Base-by-base conservation (phyloP, 257 asterid genomes). In the Rauvolfia tetraphylla region DNA sequence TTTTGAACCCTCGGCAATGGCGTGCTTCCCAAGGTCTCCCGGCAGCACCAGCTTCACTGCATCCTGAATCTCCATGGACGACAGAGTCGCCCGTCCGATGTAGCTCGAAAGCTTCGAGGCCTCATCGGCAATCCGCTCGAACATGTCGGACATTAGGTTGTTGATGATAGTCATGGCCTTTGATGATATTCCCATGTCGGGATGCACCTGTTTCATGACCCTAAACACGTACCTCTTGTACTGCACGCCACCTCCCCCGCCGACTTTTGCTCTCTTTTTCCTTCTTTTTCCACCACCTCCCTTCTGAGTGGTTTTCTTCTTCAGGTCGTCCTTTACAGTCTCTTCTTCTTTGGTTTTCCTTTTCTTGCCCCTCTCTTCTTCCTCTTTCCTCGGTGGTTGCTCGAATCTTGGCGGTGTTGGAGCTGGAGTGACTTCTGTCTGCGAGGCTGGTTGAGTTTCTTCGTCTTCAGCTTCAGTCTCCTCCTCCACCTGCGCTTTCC, bases 131-230 rank as follows among this genome's bases (percentile, higher is more conserved):
- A 94, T 68, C 82, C 89, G 78, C 87, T 92, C 97, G 75, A 91
- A 92, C 92, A 94, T 89, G 36, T 94, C 96, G 6, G 61, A 48
- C 93, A 92, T 90, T 83, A 88, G n/a, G 72, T 91, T 94, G 76
- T 91, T 85, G 1, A 92, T 36, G 0, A 92, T 71, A 57, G 89
- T 84, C 96, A 94, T 94, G 1, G 97, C 96, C 79, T 84, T 89
- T 0, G 90, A 83, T 18, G 96, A 88, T 0, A 94, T 88, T 11
- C 93, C 97, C 86, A 88, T 58, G 0, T 89, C 98, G 3, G 98
- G 98, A 18, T 94, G 98, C 69, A 94, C 98, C 74, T 94, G 97
- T 78, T 92, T 94, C 96, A 92, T 70, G 74, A 94, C 97, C 83
- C 65, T 85, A 27, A n/a, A 85, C 69, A 92, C 83, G 11, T 94